Evolutionary conservation across 345 rosid species (phyloP).

Genomic region (Eucalyptus tenuipes): DNA sequence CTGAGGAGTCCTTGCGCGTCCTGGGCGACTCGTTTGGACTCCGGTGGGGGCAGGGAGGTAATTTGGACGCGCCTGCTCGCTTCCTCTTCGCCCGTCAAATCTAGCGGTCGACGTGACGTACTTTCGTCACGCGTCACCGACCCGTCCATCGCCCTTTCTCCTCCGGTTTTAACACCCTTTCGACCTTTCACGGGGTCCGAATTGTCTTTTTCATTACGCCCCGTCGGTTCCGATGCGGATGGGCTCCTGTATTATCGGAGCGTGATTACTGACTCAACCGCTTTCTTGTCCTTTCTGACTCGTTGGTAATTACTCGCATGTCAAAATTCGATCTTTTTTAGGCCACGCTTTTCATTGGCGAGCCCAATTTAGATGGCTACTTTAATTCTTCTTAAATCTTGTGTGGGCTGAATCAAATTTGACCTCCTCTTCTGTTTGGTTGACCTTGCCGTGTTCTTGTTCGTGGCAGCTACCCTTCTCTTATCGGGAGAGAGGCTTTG

Average conservation of each 20-base stretch:
- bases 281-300: background rate
- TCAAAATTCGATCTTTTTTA: background rate
- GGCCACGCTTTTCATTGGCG: background rate
- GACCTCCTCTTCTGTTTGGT: background rate
- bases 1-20: background rate
- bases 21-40: background rate
- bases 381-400: background rate
- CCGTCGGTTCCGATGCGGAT: background rate
- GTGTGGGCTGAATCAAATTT: background rate
- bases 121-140: background rate
- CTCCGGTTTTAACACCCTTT: background rate
- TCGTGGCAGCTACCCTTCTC: background rate
- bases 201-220: background rate
- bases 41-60: background rate
- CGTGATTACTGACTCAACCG: background rate
- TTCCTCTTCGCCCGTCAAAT: background rate
- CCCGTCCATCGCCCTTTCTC: background rate
- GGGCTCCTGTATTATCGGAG: background rate
- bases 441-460: background rate
- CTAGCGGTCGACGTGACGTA: background rate
- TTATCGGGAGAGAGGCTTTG: background rate
- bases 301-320: background rate
- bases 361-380: no score
- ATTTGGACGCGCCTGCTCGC: background rate
- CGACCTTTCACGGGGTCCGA: background rate